Evolutionary conservation across 202 grass and related monocot genomes (phyloP).

Genomic region (Panicum hallii): DNA sequence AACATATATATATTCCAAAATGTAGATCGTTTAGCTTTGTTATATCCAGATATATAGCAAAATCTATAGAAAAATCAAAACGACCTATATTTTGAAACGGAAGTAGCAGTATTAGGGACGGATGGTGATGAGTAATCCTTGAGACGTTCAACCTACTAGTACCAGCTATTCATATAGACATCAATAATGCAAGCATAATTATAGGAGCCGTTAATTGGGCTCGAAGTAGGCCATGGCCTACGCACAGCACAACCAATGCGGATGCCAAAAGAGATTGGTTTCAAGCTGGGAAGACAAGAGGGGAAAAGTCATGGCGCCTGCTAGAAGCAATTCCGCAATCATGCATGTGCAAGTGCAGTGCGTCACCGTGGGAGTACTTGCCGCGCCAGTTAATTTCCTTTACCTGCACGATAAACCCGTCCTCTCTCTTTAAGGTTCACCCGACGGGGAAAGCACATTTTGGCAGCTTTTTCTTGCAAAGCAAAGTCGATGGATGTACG

Average conservation of each 20-base stretch:
- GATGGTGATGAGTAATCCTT: background rate
- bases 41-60: too few relatives aligned
- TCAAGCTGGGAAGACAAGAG: constrained; percentile 35
- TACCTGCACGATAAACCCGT: constrained; percentile 52
- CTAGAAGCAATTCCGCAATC: constrained; percentile 48
- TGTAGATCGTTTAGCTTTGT: too few relatives aligned
- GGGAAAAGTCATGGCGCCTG: constrained; percentile 40
- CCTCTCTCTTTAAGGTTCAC: constrained; percentile 42
- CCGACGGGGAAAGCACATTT: constrained; percentile 52
- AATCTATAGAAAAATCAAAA: too few relatives aligned
- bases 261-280: constrained; percentile 33
- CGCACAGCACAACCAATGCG: constrained; percentile 33
- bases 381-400: constrained; percentile 48
- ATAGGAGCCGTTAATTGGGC: constrained; percentile 34
- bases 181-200: constrained; percentile 38
- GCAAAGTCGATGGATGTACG: constrained; percentile 49
- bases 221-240: constrained; percentile 29
- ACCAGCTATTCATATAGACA: background rate
- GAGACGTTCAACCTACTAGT: background rate
- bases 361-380: constrained; percentile 36
- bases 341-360: constrained; percentile 47
- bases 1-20: background rate
- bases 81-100: too few relatives aligned
- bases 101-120: background rate
- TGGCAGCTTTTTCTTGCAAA: constrained; percentile 60